These are phyloP conservation scores for Phanerodontia chrysosporium DNA, from an alignment of 768 basidiomycete genomes.

Conservation along the genomic window DNA sequence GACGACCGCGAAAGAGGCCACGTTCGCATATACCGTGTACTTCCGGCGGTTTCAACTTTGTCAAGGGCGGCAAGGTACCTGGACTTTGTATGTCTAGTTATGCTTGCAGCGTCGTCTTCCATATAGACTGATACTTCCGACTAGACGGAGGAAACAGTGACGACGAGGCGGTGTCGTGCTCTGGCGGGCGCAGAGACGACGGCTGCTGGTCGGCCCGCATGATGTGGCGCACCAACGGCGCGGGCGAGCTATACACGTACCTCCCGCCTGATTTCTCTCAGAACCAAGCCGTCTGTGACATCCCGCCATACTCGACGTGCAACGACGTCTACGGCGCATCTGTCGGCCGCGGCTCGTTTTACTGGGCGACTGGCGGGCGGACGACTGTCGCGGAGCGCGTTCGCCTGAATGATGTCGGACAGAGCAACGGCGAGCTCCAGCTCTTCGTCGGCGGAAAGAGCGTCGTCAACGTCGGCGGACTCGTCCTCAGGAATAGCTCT, in stretches of 20 bases:
- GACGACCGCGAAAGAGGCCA: constrained; percentile 59
- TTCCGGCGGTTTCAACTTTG: constrained; percentile 63
- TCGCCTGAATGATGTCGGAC: constrained; percentile 66
- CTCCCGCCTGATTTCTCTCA: constrained; percentile 39
- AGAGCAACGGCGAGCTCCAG: constrained; percentile 69
- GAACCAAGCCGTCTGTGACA: constrained; percentile 47
- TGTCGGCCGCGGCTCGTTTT: constrained; percentile 66
- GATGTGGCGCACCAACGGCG: constrained; percentile 58
- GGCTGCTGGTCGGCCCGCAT: constrained; percentile 66
- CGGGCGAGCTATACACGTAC: constrained; percentile 43
- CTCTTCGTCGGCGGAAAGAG: constrained; percentile 63
- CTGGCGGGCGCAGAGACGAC: constrained; percentile 60
- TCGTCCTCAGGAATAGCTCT: constrained; percentile 48
- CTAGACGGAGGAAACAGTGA: constrained; percentile 54
- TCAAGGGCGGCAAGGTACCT: constrained; percentile 69
- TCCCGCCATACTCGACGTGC: constrained; percentile 46
- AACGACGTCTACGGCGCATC: constrained; percentile 64
- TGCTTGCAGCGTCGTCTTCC: not conserved
- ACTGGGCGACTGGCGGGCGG: constrained; percentile 61
- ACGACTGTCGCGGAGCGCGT: constrained; percentile 67
- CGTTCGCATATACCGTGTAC: constrained; percentile 57
- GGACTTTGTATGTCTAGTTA: constrained; percentile 46
- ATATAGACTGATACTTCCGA: not conserved
- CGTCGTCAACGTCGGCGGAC: constrained; percentile 51
- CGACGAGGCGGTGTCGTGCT: constrained; percentile 50